Conservation (phyloP, 2,329 filamentous ascomycete species). For the Colletotrichum noveboracense region DNA sequence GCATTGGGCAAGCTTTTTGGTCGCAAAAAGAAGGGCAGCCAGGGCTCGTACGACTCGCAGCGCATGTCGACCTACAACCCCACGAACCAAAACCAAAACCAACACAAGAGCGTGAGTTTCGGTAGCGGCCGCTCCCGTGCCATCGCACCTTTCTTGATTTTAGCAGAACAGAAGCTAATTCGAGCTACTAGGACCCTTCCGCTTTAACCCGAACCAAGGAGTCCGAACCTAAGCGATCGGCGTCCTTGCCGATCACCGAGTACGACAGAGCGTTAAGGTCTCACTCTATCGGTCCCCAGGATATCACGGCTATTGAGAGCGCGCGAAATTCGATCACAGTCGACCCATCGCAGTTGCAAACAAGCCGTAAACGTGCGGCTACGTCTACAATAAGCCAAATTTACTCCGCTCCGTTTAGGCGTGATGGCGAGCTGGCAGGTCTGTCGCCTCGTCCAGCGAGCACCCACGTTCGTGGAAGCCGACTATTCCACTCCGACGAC, state of each 20-base stretch:
- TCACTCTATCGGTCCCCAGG: constrained; percentile 63
- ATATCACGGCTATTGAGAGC: constrained; percentile 58
- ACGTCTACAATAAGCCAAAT: constrained; percentile 44
- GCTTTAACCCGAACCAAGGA: constrained; percentile 38
- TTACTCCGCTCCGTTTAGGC: constrained; percentile 38
- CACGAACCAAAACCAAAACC: constrained; percentile 47
- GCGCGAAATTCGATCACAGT: constrained; percentile 58
- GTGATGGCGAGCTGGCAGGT: constrained; percentile 53
- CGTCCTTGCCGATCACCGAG: constrained; percentile 65
- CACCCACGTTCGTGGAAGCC: constrained; percentile 56
- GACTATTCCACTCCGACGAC: constrained; percentile 34
- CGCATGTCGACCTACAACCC: constrained; percentile 29
- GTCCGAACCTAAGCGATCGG: constrained; percentile 56
- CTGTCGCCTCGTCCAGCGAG: constrained; percentile 68
- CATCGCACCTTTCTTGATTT: not conserved
- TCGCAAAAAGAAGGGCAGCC: constrained; percentile 56
- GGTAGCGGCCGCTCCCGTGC: constrained; percentile 15
- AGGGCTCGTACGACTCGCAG: constrained; percentile 31
- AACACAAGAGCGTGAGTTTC: constrained; percentile 57
- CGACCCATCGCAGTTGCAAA: constrained; percentile 43
- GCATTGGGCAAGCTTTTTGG: constrained; percentile 65
- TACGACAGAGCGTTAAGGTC: constrained; percentile 65
- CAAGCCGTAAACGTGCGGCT: constrained; percentile 44
- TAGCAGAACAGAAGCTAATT: not conserved
- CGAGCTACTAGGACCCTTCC: constrained; percentile 39